These are phyloP conservation scores for Colletotrichum sojae DNA, from an alignment of 2,329 filamentous ascomycete species.

Conservation along the genomic window DNA sequence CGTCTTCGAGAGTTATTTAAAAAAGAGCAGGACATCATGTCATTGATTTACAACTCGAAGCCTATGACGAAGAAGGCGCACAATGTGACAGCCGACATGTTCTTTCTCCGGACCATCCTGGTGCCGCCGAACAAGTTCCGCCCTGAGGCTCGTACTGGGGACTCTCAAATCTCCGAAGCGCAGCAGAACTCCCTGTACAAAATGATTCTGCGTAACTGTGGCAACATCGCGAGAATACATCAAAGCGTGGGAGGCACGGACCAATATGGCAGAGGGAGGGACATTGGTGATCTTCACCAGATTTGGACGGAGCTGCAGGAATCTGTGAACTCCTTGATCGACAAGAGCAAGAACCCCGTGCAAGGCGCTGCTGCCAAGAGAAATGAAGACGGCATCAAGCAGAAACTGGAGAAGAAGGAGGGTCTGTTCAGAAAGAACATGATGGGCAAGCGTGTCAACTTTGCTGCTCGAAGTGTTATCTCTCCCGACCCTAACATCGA, in stretches of 20 bases:
- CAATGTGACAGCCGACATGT: slow-evolving; percentile 85
- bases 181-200: slow-evolving; percentile 92
- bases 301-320: slow-evolving; percentile 90
- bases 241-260: slow-evolving; percentile 52
- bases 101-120: slow-evolving; percentile 89
- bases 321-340: slow-evolving; percentile 91
- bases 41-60: slow-evolving; percentile 87
- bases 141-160: slow-evolving; percentile 86
- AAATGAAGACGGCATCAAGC: slow-evolving; percentile 95
- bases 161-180: slow-evolving; percentile 86
- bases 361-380: slow-evolving; percentile 82
- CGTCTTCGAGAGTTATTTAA: slow-evolving; percentile 85
- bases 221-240: slow-evolving; percentile 80
- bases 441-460: slow-evolving; percentile 99
- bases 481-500: slow-evolving; percentile 99
- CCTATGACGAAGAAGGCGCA: slow-evolving; percentile 70
- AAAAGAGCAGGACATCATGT: slow-evolving; percentile 86
- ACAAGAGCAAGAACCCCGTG: slow-evolving; percentile 87
- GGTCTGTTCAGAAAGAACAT: slow-evolving; percentile 99
- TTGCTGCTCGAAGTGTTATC: slow-evolving; percentile 96
- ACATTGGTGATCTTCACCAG: slow-evolving; percentile 83
- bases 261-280: slow-evolving; percentile 66
- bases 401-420: slow-evolving; percentile 98
- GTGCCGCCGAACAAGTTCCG: slow-evolving; percentile 95
- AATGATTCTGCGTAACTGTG: slow-evolving; percentile 82